These are phyloP conservation scores for Quercus tomentella DNA, from an alignment of 331 rosid genomes.

Conservation along the genomic window DNA sequence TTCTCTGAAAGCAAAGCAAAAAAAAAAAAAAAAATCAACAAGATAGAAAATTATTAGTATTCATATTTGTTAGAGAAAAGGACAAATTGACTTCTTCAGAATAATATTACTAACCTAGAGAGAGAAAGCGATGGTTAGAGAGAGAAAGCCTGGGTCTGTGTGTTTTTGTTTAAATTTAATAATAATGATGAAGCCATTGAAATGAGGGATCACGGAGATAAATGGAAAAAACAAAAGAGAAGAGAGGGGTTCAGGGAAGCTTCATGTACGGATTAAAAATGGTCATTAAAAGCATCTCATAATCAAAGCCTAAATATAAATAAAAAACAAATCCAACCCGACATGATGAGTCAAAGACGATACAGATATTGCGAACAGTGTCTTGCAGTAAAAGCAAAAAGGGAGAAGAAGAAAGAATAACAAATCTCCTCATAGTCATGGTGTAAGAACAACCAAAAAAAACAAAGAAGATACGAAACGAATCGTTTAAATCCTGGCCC, in stretches of 20 bases:
- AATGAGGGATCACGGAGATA: slow-evolving; percentile 35
- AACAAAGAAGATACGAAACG: not conserved
- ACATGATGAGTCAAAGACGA: slow-evolving; percentile 26
- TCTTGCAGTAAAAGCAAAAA: slow-evolving; percentile 15
- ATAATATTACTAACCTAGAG: not conserved
- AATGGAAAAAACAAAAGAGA: not conserved
- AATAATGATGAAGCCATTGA: slow-evolving; percentile 40
- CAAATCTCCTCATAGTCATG: not conserved
- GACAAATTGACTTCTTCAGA: not conserved
- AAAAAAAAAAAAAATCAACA: not conserved
- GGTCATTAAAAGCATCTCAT: slow-evolving; percentile 44
- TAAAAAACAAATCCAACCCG: not conserved
- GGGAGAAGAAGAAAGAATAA: not conserved
- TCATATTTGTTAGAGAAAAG: not conserved
- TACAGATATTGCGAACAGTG: slow-evolving; percentile 10
- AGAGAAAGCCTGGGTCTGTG: slow-evolving; percentile 10
- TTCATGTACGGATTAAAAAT: slow-evolving; percentile 33
- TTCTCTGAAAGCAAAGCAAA: not conserved
- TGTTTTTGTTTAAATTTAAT: slow-evolving; percentile 1
- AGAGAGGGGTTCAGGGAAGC: slow-evolving; percentile 39
- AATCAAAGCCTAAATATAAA: slow-evolving; percentile 24
- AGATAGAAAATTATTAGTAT: not conserved
- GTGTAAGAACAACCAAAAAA: not conserved
- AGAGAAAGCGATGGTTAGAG: slow-evolving; percentile 2
- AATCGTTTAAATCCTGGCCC: slow-evolving; percentile 3